Evolutionary conservation across 2,329 filamentous ascomycete genomes (phyloP).

Genomic region (Rhinocladiella mackenziei): DNA sequence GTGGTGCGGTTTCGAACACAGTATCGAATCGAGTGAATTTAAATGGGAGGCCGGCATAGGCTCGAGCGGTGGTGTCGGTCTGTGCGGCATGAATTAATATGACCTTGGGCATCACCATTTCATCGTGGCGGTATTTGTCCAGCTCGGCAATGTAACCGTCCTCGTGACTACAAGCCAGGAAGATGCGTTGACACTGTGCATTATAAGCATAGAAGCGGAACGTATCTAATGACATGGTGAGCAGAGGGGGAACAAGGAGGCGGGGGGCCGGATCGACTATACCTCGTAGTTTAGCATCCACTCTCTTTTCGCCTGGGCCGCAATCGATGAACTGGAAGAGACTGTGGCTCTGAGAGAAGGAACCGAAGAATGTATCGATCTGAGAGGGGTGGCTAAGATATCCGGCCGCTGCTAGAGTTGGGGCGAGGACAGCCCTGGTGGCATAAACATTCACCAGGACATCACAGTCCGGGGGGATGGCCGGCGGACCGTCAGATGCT

Average conservation of each 20-base stretch:
- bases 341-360: slow-evolving; percentile 39
- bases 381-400: slow-evolving; percentile 32
- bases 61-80: slow-evolving; percentile 9
- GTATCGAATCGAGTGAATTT: slow-evolving; percentile 18
- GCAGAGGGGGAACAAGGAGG: background rate
- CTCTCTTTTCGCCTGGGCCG: slow-evolving; percentile 57
- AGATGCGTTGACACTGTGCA: slow-evolving; percentile 61
- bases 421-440: slow-evolving; percentile 53
- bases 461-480: slow-evolving; percentile 38
- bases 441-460: slow-evolving; percentile 56
- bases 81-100: slow-evolving; percentile 21
- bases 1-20: slow-evolving; percentile 21
- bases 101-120: slow-evolving; percentile 18
- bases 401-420: slow-evolving; percentile 47
- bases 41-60: slow-evolving; percentile 18
- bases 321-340: slow-evolving; percentile 61
- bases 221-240: slow-evolving; percentile 27
- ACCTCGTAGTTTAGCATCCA: slow-evolving; percentile 59
- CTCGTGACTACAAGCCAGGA: slow-evolving; percentile 61
- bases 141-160: slow-evolving; percentile 56
- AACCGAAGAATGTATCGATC: slow-evolving; percentile 25
- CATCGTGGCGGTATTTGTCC: slow-evolving; percentile 43
- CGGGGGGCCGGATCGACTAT: too few relatives aligned
- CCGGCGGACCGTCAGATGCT: background rate
- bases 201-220: slow-evolving; percentile 53